Evolutionary conservation across 148 eudicot genomes (phyloP), one percentile per base, ranked within the genome.

Genomic region (Rheum nobile): DNA sequence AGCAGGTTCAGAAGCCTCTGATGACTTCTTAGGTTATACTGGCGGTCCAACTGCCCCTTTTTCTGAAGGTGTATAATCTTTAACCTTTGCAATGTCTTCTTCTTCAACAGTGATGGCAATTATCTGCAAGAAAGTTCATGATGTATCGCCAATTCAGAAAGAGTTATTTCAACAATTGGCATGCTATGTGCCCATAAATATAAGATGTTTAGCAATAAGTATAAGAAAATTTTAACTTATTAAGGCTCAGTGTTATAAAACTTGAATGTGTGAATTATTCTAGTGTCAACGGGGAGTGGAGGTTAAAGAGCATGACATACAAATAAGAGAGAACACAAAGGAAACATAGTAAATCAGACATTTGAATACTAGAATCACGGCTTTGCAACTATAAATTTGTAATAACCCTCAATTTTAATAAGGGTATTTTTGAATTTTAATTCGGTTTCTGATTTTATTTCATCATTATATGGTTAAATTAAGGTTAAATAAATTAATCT

Each of bases 51-150:
- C 79, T 67, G 83, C 75, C 79, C 77, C 91, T n/a, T 90, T 79
- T 84, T 82, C 70, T 67, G n/a, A n/a, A n/a, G 93, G 96, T 75
- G 82, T 71, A 82, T 87, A 95, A 78, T 86, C 93, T 76, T n/a
- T n/a, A n/a, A n/a, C n/a, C n/a, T n/a, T n/a, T n/a, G n/a, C n/a
- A n/a, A n/a, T n/a, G n/a, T n/a, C n/a, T n/a, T n/a, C n/a, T n/a
- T n/a, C n/a, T n/a, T n/a, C n/a, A n/a, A n/a, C n/a, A n/a, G n/a
- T n/a, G n/a, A n/a, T n/a, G n/a, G n/a, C n/a, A n/a, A n/a, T n/a
- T n/a, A n/a, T n/a, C n/a, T n/a, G n/a, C n/a, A n/a, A n/a, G n/a
- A n/a, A n/a, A n/a, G n/a, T n/a, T n/a, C n/a, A n/a, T n/a, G n/a
- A n/a, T n/a, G n/a, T 44, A 31, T 43, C 38, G 37, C 21, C n/a